Conservation (phyloP, 2,329 filamentous ascomycete genomes). For the Hymenoscyphus fructigenus region DNA sequence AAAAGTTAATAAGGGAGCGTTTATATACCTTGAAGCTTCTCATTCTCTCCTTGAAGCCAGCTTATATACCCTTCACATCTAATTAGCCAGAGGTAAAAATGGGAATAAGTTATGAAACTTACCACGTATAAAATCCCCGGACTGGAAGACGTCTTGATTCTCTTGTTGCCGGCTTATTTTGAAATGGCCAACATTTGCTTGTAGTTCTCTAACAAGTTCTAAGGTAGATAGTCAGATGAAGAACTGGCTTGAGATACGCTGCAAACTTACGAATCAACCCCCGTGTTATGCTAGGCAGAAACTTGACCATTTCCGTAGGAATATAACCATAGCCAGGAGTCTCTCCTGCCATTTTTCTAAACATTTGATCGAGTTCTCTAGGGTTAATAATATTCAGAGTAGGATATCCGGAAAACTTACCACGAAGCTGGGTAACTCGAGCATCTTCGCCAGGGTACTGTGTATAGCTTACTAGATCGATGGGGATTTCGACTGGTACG, state of each 20-base stretch:
- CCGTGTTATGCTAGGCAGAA: conserved; percentile 3
- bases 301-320: neutral
- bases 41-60: neutral
- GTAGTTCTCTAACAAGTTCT: neutral
- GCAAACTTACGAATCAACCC: conserved; percentile 5
- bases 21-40: conserved; percentile 7
- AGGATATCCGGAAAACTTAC: conserved; percentile 8
- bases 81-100: neutral
- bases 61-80: conserved; percentile 10
- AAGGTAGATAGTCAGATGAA: neutral
- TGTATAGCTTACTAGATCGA: conserved; percentile 3
- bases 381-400: conserved; percentile 5
- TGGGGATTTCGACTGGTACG: conserved; percentile 1
- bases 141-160: neutral
- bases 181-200: neutral
- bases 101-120: neutral
- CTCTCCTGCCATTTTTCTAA: neutral
- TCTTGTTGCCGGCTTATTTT: neutral
- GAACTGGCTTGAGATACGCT: conserved; percentile 1
- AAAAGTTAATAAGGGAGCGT: neutral
- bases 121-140: neutral
- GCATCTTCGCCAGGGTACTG: conserved; percentile 3
- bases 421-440: conserved; percentile 9
- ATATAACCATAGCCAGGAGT: neutral
- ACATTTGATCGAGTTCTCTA: conserved; percentile 8